Percentiles rank a stretch among this genome's conserved stretches.
Evolutionary conservation across 2,329 filamentous ascomycete species (phyloP).

Genomic region (Aspergillus chevalieri): DNA sequence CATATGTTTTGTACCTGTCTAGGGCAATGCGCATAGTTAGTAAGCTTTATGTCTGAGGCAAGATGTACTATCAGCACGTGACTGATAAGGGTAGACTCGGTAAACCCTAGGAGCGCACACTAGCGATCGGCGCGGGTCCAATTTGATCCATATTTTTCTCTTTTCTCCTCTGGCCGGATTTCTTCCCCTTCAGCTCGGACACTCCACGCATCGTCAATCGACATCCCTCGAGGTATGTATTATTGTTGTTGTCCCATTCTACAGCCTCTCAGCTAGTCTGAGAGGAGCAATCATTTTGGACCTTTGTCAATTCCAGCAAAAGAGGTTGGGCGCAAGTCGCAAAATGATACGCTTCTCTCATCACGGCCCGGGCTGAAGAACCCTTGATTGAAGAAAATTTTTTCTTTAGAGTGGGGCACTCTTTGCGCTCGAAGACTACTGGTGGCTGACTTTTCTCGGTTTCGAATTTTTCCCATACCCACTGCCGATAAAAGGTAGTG

Average conservation of each 20-base stretch:
- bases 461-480: constrained; percentile 1
- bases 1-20: no score
- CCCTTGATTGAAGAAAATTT: constrained; percentile 41
- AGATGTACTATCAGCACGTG: constrained; percentile 17
- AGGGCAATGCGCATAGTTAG: no score
- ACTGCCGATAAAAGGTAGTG: not conserved
- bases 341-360: constrained; percentile 41
- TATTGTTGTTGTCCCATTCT: constrained; percentile 10
- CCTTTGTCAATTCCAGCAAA: constrained; percentile 10
- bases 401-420: constrained; percentile 51
- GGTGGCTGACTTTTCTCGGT: constrained; percentile 51
- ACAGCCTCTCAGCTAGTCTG: constrained; percentile 40
- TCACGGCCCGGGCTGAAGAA: constrained; percentile 60
- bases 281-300: constrained; percentile 30
- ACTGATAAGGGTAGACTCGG: constrained; percentile 21
- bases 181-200: constrained; percentile 6
- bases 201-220: constrained; percentile 15
- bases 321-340: constrained; percentile 1
- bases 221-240: constrained; percentile 40
- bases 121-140: constrained; percentile 15
- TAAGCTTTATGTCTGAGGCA: no score
- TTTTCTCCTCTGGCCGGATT: not conserved
- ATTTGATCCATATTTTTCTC: constrained; percentile 12
- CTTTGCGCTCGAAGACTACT: constrained; percentile 61
- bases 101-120: constrained; percentile 29